phyloP scores from a whole-genome alignment of 2,329 filamentous ascomycete genomes.

The Alternaria sp. region DNA sequence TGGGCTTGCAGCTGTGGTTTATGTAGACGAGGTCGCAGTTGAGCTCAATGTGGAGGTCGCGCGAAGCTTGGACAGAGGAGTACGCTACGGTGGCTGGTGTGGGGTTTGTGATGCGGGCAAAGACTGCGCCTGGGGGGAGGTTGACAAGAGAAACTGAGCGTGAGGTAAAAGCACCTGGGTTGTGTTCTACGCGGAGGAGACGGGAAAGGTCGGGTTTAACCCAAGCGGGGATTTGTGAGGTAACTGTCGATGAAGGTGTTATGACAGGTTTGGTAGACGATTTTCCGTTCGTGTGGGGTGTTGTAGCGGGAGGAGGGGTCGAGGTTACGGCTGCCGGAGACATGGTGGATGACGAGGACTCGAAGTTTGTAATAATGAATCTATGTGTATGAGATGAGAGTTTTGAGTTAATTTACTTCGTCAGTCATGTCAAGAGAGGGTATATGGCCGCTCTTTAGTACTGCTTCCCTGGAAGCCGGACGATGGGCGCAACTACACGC shows the following conservation, averaged over 20 bases:
- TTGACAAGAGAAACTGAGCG: conserved; percentile 59
- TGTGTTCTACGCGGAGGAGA: conserved; percentile 51
- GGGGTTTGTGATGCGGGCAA: conserved; percentile 59
- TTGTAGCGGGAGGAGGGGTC: conserved; percentile 19
- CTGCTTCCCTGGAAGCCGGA: neutral
- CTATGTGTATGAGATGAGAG: neutral
- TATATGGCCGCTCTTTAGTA: conserved; percentile 24
- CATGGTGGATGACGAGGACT: conserved; percentile 23
- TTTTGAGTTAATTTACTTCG: neutral
- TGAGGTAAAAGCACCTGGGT: conserved; percentile 52
- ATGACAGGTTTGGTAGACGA: conserved; percentile 30
- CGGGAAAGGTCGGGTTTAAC: conserved; percentile 50
- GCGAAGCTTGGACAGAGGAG: conserved; percentile 62
- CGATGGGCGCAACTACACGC: conserved; percentile 7
- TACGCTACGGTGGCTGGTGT: conserved; percentile 59
- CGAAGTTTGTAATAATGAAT: neutral
- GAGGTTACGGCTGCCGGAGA: conserved; percentile 41
- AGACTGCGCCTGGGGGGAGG: conserved; percentile 61
- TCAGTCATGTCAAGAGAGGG: too few relatives aligned
- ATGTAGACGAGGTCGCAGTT: conserved; percentile 66
- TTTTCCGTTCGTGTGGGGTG: conserved; percentile 30
- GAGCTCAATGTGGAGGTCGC: conserved; percentile 63
- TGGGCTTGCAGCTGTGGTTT: conserved; percentile 65
- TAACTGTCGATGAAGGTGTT: conserved; percentile 25
- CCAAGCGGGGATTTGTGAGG: conserved; percentile 44